Evolutionary conservation across 306 rosid species (phyloP), one percentile per base, ranked within the genome.

Genomic region (Lupinus albus): DNA sequence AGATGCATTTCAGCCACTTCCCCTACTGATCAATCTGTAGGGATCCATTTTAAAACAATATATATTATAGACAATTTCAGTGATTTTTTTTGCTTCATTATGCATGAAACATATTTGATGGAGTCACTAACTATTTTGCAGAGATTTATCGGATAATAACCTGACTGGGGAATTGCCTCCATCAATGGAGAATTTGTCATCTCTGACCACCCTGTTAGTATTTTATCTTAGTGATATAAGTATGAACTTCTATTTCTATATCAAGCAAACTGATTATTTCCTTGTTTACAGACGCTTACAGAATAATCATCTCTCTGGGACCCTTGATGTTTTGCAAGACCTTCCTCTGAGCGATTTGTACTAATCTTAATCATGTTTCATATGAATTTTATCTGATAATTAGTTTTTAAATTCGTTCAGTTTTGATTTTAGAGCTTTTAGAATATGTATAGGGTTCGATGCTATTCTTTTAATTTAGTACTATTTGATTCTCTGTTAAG

Each of bases 161-260:
- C 76, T 94, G 80, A 90, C 96, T 8, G 99, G 99, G 58, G 64
- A 76, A 51, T 81, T 94, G 71, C 99, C 99, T 76, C 85, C 91
- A 47, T 94, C 99, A 38, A 54, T 85, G 42, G 78, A 52, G 68
- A 85, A 76, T 55, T 70, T 88, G 82, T 74, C 72, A 63, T 44
- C 89, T 74, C 8, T 90, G 72, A 91, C 91, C 81, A 79, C 95
- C 68, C 84, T 94, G 99, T 94, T 73, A 85, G 99, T 88, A 83
- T 80, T 77, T 76, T 80, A 56, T 79, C 75, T 79, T 69, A 25
- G 59, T 32, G 74, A 67, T 54, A 77, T 41, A 13, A 61, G 18
- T 45, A 49, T 67, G 36, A 61, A 66, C 55, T 51, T 51, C 51
- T 57, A 5, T 64, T 50, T 77, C 48, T 52, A 8, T 14, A 17